A percentile compares a stretch with the other conserved stretches of the same genome.
Evolutionary conservation across 2,329 filamentous ascomycete genomes (phyloP).

Genomic region (Cladophialophora chaetospira): DNA sequence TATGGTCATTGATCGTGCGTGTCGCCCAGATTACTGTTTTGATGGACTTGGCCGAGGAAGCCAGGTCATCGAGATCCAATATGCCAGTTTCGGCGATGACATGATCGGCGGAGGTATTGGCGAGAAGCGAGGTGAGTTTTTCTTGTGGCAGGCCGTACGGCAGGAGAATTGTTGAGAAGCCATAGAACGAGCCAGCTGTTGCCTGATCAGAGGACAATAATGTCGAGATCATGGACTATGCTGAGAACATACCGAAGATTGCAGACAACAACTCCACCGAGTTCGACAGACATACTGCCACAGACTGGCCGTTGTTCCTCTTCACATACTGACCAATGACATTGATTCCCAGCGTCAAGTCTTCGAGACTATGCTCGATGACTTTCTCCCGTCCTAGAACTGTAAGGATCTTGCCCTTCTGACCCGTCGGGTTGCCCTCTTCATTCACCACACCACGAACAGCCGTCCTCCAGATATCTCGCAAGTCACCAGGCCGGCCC

Average conservation of each 20-base stretch:
- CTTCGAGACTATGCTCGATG: constrained; percentile 69
- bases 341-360: constrained; percentile 82
- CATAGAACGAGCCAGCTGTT: constrained; percentile 81
- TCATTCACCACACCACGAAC: constrained; percentile 65
- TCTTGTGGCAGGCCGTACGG: constrained; percentile 77
- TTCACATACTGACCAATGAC: constrained; percentile 77
- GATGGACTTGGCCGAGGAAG: constrained; percentile 68
- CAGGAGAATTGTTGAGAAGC: constrained; percentile 78
- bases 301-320: constrained; percentile 67
- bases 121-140: constrained; percentile 70
- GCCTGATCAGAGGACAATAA: not conserved
- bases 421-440: constrained; percentile 58
- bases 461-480: constrained; percentile 84
- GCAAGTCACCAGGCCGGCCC: constrained; percentile 83
- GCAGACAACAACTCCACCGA: constrained; percentile 82
- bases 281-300: constrained; percentile 91
- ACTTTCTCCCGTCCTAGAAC: constrained; percentile 75
- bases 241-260: constrained; percentile 64
- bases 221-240: not conserved
- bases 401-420: constrained; percentile 72
- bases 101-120: constrained; percentile 72
- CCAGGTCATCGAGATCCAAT: constrained; percentile 76
- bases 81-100: constrained; percentile 82
- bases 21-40: constrained; percentile 88
- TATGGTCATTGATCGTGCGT: constrained; percentile 83